phyloP scores from a whole-genome alignment of 345 rosid species.

The Brassica incana region DNA sequence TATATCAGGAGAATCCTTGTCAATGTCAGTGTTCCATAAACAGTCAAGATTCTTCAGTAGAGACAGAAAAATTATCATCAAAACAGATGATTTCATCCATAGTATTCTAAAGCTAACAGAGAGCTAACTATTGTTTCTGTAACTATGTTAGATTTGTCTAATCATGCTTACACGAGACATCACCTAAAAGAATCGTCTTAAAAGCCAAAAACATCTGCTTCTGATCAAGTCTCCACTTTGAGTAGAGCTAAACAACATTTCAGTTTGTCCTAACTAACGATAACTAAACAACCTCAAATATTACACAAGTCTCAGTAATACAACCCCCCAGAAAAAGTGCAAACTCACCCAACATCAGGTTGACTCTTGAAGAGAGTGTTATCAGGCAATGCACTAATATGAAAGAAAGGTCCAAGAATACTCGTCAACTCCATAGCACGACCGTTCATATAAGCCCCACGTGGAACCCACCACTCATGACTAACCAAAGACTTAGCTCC shows the following conservation, averaged over 20 bases:
- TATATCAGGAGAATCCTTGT: slow-evolving; percentile 5
- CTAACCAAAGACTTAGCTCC: slow-evolving; percentile 82
- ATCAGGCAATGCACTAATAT: slow-evolving; percentile 90
- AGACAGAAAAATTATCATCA: background rate
- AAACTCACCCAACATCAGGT: slow-evolving; percentile 95
- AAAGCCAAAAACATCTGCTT: background rate
- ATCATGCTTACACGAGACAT: background rate
- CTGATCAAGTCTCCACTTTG: background rate
- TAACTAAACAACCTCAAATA: slow-evolving; percentile 6
- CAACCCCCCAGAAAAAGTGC: background rate
- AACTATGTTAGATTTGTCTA: background rate
- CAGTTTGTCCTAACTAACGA: background rate
- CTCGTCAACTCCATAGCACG: slow-evolving; percentile 96
- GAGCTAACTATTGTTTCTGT: background rate
- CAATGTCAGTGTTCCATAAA: background rate
- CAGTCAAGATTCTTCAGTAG: slow-evolving; percentile 6
- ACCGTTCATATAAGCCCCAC: slow-evolving; percentile 81
- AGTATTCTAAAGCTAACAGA: background rate
- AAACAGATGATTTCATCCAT: background rate
- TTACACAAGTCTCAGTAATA: background rate
- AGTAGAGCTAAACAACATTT: background rate
- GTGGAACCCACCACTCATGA: slow-evolving; percentile 96
- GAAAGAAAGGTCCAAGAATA: slow-evolving; percentile 92
- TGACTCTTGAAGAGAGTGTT: slow-evolving; percentile 76
- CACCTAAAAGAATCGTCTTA: background rate